Conservation (phyloP, 2,329 filamentous ascomycete species). For the Aspergillus aculeatinus region DNA sequence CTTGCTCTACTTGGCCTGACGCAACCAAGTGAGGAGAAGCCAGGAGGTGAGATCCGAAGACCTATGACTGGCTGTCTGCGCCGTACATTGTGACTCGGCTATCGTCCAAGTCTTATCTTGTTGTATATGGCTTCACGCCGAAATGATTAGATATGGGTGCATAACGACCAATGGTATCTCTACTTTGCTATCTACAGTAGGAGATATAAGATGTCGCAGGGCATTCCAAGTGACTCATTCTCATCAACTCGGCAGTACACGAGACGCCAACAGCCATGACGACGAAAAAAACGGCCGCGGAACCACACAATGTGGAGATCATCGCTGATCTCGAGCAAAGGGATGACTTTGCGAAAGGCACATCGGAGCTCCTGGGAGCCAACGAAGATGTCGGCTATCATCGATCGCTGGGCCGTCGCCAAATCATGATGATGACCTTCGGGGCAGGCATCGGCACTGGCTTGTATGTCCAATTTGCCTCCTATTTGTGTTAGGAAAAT, state of each 20-base stretch:
- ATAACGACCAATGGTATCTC: not conserved
- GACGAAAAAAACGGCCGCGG: not conserved
- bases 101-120: conserved; percentile 2
- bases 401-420: conserved; percentile 31
- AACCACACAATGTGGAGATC: not conserved
- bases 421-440: conserved; percentile 43
- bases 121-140: not conserved
- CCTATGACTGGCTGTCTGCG: not conserved
- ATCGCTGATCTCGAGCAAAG: not conserved
- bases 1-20: not conserved
- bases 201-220: not conserved
- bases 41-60: not conserved
- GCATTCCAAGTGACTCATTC: not conserved
- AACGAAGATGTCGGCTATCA: conserved; percentile 29
- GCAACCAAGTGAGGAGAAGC: not conserved
- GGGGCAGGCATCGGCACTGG: conserved; percentile 38
- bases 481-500: too few relatives aligned
- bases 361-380: conserved; percentile 7
- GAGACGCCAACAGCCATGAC: not conserved
- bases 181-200: not conserved
- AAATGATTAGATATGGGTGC: not conserved
- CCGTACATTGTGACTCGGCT: not conserved
- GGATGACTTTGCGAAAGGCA: conserved; percentile 3
- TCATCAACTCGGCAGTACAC: not conserved
- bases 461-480: conserved; percentile 9